phyloP scores from a whole-genome alignment of 2,329 filamentous ascomycete genomes.

The Huntiella abstrusa region DNA sequence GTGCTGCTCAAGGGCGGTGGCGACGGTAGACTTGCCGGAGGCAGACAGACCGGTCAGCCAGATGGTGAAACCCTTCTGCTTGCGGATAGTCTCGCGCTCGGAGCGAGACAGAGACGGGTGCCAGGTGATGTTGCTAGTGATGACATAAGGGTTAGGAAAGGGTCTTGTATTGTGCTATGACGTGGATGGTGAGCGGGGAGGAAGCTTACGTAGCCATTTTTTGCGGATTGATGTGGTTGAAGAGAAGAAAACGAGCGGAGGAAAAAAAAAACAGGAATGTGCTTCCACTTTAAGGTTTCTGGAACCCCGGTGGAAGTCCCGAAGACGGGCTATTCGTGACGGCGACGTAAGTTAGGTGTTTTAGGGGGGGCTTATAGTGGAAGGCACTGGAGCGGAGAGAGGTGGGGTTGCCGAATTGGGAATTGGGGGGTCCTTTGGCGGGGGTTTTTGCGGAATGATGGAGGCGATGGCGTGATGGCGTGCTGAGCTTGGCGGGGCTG shows the following conservation, averaged over 20 bases:
- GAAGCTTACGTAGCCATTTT: conserved; percentile 11
- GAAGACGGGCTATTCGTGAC: too few relatives aligned
- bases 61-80: conserved; percentile 81
- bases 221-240: not conserved
- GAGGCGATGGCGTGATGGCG: too few relatives aligned
- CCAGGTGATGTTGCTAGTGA: conserved; percentile 69
- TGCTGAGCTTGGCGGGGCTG: too few relatives aligned
- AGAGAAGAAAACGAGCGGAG: not conserved
- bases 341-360: too few relatives aligned
- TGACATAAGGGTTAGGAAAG: not conserved
- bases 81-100: conserved; percentile 56
- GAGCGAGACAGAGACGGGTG: conserved; percentile 61
- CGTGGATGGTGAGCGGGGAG: not conserved
- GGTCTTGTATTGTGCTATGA: not conserved
- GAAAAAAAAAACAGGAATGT: not conserved
- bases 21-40: conserved; percentile 92
- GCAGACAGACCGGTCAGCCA: conserved; percentile 97
- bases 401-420: too few relatives aligned
- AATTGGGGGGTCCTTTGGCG: too few relatives aligned
- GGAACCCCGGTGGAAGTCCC: not conserved
- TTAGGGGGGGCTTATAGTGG: too few relatives aligned
- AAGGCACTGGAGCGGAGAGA: too few relatives aligned
- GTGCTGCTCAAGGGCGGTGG: conserved; percentile 91
- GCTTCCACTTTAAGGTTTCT: not conserved
- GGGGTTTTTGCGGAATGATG: too few relatives aligned